These are phyloP conservation scores for Petunia hybrid DNA, from an alignment of 305 asterid genomes.

Conservation along the genomic window DNA sequence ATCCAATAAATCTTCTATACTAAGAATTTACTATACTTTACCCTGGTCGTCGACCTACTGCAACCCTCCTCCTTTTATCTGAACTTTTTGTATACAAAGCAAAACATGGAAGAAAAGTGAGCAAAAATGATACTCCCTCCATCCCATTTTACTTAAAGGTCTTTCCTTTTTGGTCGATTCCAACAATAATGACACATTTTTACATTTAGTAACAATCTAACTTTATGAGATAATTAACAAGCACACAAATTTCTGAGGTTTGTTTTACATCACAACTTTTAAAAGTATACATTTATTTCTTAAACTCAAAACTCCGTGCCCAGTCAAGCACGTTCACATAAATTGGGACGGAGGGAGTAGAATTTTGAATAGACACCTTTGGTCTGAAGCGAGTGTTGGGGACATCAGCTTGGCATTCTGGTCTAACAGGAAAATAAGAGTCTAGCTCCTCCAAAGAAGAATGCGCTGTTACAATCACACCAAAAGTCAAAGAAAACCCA, in stretches of 20 bases:
- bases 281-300: too few species aligned
- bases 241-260: not conserved
- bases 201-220: too few species aligned
- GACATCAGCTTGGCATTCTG: constrained; percentile 80
- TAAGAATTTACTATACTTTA: not conserved
- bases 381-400: constrained; percentile 87
- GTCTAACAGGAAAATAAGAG: constrained; percentile 76
- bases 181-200: too few species aligned
- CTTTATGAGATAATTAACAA: not conserved
- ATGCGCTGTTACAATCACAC: constrained; percentile 26
- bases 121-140: too few species aligned
- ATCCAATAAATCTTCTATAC: not conserved
- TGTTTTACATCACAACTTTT: too few species aligned
- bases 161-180: too few species aligned
- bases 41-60: not conserved
- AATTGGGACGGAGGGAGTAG: not conserved
- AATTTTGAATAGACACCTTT: constrained; percentile 49
- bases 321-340: not conserved
- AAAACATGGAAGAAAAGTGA: too few species aligned
- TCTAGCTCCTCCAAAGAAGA: constrained; percentile 74
- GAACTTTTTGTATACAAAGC: too few species aligned
- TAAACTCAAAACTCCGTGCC: not conserved
- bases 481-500: not conserved
- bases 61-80: not conserved
- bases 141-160: too few species aligned